Base-by-base conservation (phyloP, 345 rosid species). In the Rhodamnia argentea region DNA sequence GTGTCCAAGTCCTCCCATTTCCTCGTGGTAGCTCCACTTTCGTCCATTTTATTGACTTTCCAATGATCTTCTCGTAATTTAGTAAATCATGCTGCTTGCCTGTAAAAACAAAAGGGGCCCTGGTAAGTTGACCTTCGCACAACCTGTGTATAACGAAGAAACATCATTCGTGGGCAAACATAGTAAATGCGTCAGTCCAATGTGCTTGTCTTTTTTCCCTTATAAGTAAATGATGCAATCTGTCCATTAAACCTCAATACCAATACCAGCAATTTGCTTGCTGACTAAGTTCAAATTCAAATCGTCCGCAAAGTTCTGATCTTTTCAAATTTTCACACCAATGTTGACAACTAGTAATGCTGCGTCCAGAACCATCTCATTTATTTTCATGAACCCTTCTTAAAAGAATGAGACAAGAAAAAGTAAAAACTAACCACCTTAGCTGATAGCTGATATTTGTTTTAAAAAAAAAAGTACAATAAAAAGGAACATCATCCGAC, bases 1-100 rank as follows among this genome's bases (percentile, higher is more conserved):
- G 86, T 91, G 86, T 95, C 93, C 89, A 95, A 44, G 85, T 96
- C 95, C 90, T 95, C 98, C 99, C 98, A 95, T 91, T 93, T 94
- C 90, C 93, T 91, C 51, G 56, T 59, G 24, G 84, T 84, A 52
- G 82, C 12, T 8, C 64, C 90, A 62, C 88, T 86, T 84, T 94
- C 99, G 88, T 93, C 96, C 93, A 90, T 93, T 86, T 52, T 29
- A 51, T 27, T 2, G 70, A 12, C 20, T 56, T 78, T 37, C 84
- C 44, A 85, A 20, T 52, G 51, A 23, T 51, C 84, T 54, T 85
- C 47, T 37, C 12, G 47, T 70, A 2, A 52, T 40, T 15, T 52
- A 70, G 81, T 70, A 37, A 70, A 70, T 70, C 81, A 37, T 4
- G 26, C 1, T 70, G 47, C 81, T 37, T 37, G 81, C 84, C 82